Evolutionary conservation across 169 alveolate genomes (phyloP).

Genomic region (Eimeria maxima): DNA sequence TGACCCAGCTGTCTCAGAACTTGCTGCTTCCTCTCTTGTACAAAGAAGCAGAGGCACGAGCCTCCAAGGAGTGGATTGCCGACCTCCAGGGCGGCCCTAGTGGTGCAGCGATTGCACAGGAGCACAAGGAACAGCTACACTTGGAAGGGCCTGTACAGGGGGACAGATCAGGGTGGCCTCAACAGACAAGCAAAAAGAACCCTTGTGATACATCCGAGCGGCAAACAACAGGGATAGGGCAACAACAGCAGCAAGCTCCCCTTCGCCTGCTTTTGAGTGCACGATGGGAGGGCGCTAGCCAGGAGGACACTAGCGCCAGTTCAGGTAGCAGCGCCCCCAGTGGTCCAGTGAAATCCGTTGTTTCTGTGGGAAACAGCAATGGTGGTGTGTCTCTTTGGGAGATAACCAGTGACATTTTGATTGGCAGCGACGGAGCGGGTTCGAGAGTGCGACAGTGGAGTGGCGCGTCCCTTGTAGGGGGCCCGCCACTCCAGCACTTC

Average conservation of each 20-base stretch:
- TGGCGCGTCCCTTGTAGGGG: conserved; percentile 28
- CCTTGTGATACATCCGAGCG: neutral
- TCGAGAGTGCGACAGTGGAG: conserved; percentile 57
- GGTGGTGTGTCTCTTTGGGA: neutral
- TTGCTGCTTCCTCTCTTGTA: conserved; percentile 88
- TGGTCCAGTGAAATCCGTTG: neutral
- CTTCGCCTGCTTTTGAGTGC: conserved; percentile 52
- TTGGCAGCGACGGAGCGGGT: conserved; percentile 80
- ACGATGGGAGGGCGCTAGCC: conserved; percentile 25
- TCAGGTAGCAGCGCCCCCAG: conserved; percentile 14
- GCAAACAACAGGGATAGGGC: neutral
- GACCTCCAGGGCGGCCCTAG: neutral
- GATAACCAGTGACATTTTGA: conserved; percentile 68
- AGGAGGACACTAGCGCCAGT: neutral
- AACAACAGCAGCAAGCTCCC: neutral
- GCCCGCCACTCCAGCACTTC: conserved; percentile 71
- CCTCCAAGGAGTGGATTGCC: conserved; percentile 3
- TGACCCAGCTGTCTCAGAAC: conserved; percentile 91
- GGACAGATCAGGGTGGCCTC: neutral
- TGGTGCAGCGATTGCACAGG: neutral
- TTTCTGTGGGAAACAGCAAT: conserved; percentile 5
- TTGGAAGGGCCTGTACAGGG: neutral
- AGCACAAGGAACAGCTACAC: neutral
- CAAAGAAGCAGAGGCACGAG: conserved; percentile 65
- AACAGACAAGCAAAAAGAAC: neutral